These are phyloP conservation scores for Colletotrichum viniferum DNA, from an alignment of 2,329 filamentous ascomycete species.

Conservation along the genomic window DNA sequence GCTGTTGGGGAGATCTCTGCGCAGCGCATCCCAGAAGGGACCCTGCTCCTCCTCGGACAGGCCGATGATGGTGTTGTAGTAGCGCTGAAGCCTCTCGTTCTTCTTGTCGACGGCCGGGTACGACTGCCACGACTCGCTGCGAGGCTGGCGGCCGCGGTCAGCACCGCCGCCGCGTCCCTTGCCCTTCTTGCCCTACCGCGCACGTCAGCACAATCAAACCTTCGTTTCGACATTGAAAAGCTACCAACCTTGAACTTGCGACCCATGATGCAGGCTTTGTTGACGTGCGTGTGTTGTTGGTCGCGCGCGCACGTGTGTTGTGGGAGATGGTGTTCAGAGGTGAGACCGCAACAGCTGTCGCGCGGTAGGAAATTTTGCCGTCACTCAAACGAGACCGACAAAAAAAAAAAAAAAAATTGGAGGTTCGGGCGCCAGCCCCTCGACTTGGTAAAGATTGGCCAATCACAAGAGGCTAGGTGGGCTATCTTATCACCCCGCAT, in stretches of 20 bases:
- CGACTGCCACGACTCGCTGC: conserved; percentile 20
- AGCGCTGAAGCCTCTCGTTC: conserved; percentile 85
- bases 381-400: neutral
- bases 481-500: conserved; percentile 17
- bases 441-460: conserved; percentile 1
- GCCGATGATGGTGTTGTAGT: conserved; percentile 80
- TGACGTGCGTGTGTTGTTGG: neutral
- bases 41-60: conserved; percentile 79
- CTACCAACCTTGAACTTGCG: conserved; percentile 17
- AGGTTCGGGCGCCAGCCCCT: conserved; percentile 13
- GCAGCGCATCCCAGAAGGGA: conserved; percentile 83
- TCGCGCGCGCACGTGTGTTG: neutral
- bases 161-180: conserved; percentile 12
- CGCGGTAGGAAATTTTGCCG: conserved; percentile 19
- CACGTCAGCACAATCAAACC: neutral
- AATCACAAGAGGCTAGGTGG: neutral
- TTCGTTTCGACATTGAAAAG: neutral
- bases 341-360: neutral
- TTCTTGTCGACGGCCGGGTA: conserved; percentile 73
- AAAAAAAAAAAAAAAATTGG: neutral
- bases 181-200: conserved; percentile 10
- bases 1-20: conserved; percentile 90
- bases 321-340: neutral
- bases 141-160: conserved; percentile 19
- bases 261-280: conserved; percentile 10